Evolutionary conservation across 768 basidiomycete species (phyloP).

Genomic region (Coprinopsis marcescibilis): DNA sequence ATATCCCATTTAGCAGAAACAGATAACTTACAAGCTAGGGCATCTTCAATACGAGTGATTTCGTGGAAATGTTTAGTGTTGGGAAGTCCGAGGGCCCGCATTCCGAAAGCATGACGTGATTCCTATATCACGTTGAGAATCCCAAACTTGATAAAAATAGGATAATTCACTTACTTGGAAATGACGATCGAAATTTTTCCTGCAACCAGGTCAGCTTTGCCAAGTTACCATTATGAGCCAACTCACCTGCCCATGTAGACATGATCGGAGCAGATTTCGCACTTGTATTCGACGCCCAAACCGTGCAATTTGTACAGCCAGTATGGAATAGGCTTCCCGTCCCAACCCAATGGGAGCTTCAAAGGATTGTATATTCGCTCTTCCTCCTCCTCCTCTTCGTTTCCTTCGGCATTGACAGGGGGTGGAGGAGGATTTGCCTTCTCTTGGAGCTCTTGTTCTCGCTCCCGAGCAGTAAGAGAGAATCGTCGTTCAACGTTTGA

Average conservation of each 20-base stretch:
- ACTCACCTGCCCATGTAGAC: constrained; percentile 92
- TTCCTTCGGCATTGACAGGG: constrained; percentile 39
- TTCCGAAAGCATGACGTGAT: constrained; percentile 94
- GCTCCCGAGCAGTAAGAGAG: constrained; percentile 95
- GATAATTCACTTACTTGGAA: constrained; percentile 59
- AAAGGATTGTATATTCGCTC: constrained; percentile 97
- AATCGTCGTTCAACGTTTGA: constrained; percentile 95
- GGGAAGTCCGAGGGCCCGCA: constrained; percentile 94
- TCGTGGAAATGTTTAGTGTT: constrained; percentile 99
- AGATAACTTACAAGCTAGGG: constrained; percentile 71
- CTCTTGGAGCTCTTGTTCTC: constrained; percentile 88
- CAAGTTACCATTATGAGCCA: constrained; percentile 1
- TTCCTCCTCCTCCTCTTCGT: constrained; percentile 79
- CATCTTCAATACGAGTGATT: constrained; percentile 96
- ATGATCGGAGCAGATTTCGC: constrained; percentile 96
- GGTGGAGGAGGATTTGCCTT: constrained; percentile 48
- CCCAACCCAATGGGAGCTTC: constrained; percentile 95
- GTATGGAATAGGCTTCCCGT: constrained; percentile 98
- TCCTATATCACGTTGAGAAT: constrained; percentile 45
- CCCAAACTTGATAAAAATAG: background rate
- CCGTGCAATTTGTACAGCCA: constrained; percentile 99
- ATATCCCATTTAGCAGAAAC: background rate
- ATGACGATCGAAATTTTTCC: constrained; percentile 95
- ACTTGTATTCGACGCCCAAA: constrained; percentile 94
- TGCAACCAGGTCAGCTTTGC: constrained; percentile 20